These are phyloP conservation scores for Elaeis oleifera DNA, from an alignment of 202 grass and related monocot species.

Conservation along the genomic window DNA sequence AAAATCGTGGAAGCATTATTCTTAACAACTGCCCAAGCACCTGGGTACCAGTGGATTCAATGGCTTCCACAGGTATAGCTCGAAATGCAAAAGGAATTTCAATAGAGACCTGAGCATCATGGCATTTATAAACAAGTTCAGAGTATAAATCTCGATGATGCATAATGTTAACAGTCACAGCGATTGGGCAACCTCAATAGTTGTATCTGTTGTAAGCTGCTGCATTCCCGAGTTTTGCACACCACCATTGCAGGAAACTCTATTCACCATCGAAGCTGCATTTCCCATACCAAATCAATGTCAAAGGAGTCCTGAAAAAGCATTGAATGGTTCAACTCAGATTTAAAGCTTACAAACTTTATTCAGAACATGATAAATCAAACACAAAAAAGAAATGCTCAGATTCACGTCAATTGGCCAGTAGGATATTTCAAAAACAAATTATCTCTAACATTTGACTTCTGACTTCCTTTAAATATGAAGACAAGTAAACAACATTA, in stretches of 20 bases:
- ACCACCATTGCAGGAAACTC: constrained; percentile 57
- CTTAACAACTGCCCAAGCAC: constrained; percentile 75
- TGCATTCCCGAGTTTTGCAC: constrained; percentile 34
- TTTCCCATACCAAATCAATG: constrained; percentile 79
- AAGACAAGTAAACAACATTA: too few relatives aligned
- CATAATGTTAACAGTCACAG: constrained; percentile 6
- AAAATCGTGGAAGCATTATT: constrained; percentile 89
- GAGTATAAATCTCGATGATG: neutral
- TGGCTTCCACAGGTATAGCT: constrained; percentile 64
- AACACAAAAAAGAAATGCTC: too few relatives aligned
- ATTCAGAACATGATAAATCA: too few relatives aligned
- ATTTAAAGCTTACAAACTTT: constrained; percentile 2
- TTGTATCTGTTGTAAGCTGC: constrained; percentile 76
- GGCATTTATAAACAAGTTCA: neutral
- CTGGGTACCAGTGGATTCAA: constrained; percentile 88
- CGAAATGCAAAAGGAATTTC: constrained; percentile 85
- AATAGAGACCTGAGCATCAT: constrained; percentile 61
- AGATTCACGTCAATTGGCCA: too few relatives aligned
- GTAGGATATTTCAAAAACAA: too few relatives aligned
- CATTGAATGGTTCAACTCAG: constrained; percentile 59
- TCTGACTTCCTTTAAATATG: too few relatives aligned
- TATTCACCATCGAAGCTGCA: constrained; percentile 99
- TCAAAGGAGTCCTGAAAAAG: constrained; percentile 82
- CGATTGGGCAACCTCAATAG: constrained; percentile 56
- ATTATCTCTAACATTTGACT: too few relatives aligned